Conservation (phyloP, 1,139 yeast genomes). For the Nakaseomyces nivariensis region DNA sequence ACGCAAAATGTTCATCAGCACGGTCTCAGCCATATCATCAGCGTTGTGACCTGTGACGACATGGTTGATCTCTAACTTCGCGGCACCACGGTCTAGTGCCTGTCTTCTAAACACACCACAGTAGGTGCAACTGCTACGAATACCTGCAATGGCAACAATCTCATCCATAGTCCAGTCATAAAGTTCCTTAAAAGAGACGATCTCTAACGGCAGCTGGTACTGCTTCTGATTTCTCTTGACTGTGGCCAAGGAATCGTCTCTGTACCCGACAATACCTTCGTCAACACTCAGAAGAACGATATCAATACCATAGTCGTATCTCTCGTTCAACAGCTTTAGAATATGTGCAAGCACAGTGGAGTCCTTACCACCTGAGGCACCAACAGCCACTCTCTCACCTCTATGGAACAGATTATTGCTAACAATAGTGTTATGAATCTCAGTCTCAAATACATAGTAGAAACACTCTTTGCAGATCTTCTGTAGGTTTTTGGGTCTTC, state of each 20-base stretch:
- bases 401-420: constrained; percentile 56
- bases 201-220: constrained; percentile 79
- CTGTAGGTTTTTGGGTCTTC: constrained; percentile 85
- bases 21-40: constrained; percentile 98
- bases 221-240: constrained; percentile 88
- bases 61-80: constrained; percentile 75
- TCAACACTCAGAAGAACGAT: constrained; percentile 81
- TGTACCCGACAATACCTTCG: constrained; percentile 93
- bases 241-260: constrained; percentile 95
- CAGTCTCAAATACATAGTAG: constrained; percentile 84
- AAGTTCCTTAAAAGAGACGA: constrained; percentile 79
- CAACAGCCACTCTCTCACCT: constrained; percentile 90
- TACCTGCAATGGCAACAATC: constrained; percentile 90
- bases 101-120: constrained; percentile 97
- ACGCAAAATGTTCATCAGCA: constrained; percentile 81
- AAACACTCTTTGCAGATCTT: constrained; percentile 91
- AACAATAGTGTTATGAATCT: constrained; percentile 81
- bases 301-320: constrained; percentile 77
- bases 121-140: constrained; percentile 89
- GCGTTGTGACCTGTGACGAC: constrained; percentile 99
- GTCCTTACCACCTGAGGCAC: constrained; percentile 98
- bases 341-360: constrained; percentile 91
- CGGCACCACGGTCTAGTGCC: constrained; percentile 93
- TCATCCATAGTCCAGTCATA: constrained; percentile 99
- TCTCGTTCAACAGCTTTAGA: constrained; percentile 75